Conservation (phyloP, 1,139 yeast genomes). For the Pichiaceae sp. region DNA sequence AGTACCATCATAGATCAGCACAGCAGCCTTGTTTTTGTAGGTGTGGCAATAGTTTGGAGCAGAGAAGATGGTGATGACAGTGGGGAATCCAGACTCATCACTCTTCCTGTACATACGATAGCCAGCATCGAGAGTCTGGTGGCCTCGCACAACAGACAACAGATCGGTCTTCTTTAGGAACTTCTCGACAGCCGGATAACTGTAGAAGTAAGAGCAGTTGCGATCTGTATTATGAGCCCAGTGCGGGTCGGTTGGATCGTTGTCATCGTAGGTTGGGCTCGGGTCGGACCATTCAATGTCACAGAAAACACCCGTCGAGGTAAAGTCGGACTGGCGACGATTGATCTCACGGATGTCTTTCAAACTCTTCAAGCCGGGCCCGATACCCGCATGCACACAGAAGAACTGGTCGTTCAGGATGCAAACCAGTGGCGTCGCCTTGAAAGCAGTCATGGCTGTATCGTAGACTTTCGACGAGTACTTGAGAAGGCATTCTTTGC, state of each 20-base stretch:
- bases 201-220: constrained; percentile 91
- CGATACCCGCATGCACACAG: constrained; percentile 91
- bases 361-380: constrained; percentile 60
- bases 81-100: constrained; percentile 81
- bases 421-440: constrained; percentile 78
- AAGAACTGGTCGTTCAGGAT: constrained; percentile 68
- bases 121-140: constrained; percentile 91
- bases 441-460: constrained; percentile 76
- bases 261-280: constrained; percentile 55
- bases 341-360: constrained; percentile 69
- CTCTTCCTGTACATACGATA: constrained; percentile 83
- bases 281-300: constrained; percentile 98
- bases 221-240: constrained; percentile 83
- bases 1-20: constrained; percentile 80
- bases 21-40: constrained; percentile 85
- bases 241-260: constrained; percentile 40
- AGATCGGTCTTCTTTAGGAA: constrained; percentile 69
- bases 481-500: constrained; percentile 88
- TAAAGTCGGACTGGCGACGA: constrained; percentile 71
- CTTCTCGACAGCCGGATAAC: constrained; percentile 79
- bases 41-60: constrained; percentile 97
- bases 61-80: constrained; percentile 83
- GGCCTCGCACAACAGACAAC: constrained; percentile 80
- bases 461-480: constrained; percentile 72
- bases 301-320: constrained; percentile 86